Evolutionary conservation across 2,329 filamentous ascomycete species (phyloP).

Genomic region (Epichloe baconii): DNA sequence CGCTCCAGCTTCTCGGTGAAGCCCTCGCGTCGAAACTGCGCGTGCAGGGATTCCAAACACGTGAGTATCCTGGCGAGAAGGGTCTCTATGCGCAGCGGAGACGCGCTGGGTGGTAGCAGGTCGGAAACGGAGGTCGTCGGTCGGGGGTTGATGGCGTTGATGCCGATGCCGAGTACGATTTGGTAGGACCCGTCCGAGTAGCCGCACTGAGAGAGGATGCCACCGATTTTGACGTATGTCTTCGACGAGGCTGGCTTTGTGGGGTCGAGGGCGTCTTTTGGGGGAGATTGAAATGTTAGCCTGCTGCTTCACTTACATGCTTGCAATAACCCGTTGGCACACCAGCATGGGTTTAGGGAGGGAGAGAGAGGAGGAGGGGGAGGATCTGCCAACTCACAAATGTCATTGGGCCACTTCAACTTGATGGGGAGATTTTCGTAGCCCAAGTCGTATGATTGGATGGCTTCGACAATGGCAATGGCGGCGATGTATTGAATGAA

Average conservation of each 20-base stretch:
- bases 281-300: neutral
- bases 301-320: neutral
- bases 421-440: constrained; percentile 69
- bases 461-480: constrained; percentile 72
- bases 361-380: too few relatives aligned
- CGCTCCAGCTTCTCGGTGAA: constrained; percentile 63
- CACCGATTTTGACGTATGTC: constrained; percentile 76
- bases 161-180: constrained; percentile 70
- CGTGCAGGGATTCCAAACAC: constrained; percentile 65
- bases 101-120: constrained; percentile 40
- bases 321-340: too few relatives aligned
- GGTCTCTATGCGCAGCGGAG: constrained; percentile 58
- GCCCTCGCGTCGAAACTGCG: constrained; percentile 58
- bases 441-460: constrained; percentile 64
- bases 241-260: constrained; percentile 31
- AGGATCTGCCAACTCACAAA: constrained; percentile 40
- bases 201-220: constrained; percentile 80
- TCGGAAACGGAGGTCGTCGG: constrained; percentile 81
- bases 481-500: constrained; percentile 92
- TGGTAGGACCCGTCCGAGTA: constrained; percentile 70
- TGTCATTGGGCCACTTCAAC: constrained; percentile 96
- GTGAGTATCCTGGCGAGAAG: constrained; percentile 72
- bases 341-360: neutral
- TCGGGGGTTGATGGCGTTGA: constrained; percentile 73
- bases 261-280: constrained; percentile 53